A percentile compares a stretch with the other conserved stretches of the same genome.
phyloP scores from a whole-genome alignment of 768 basidiomycete genomes.

The Chalciporus chontae region DNA sequence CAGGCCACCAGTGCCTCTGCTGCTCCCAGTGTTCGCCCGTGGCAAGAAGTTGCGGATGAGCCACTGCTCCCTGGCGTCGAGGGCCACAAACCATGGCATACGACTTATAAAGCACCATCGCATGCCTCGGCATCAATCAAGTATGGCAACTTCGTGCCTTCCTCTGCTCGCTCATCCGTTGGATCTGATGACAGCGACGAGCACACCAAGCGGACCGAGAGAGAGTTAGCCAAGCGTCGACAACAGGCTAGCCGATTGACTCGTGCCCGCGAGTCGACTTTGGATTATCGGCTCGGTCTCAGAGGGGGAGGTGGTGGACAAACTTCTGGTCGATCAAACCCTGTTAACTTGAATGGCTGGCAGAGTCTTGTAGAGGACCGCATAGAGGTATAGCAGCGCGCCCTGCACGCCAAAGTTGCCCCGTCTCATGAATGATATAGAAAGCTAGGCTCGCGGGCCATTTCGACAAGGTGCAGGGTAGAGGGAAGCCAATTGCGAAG shows the following conservation, averaged over 20 bases:
- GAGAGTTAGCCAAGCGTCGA: slow-evolving; percentile 49
- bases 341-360: slow-evolving; percentile 72
- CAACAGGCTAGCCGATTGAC: slow-evolving; percentile 54
- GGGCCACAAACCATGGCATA: slow-evolving; percentile 67
- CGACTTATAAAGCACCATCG: slow-evolving; percentile 59
- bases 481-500: slow-evolving; percentile 48
- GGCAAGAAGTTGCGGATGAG: slow-evolving; percentile 33
- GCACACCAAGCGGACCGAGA: slow-evolving; percentile 39
- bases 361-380: slow-evolving; percentile 69
- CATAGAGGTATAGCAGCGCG: slow-evolving; percentile 59
- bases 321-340: slow-evolving; percentile 40
- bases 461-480: slow-evolving; percentile 71
- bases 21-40: neutral
- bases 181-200: slow-evolving; percentile 32
- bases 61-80: slow-evolving; percentile 53
- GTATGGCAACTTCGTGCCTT: slow-evolving; percentile 42
- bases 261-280: slow-evolving; percentile 63
- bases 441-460: slow-evolving; percentile 63
- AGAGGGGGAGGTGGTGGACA: slow-evolving; percentile 21
- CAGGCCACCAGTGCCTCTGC: neutral
- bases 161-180: slow-evolving; percentile 13
- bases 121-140: slow-evolving; percentile 52
- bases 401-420: neutral
- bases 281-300: slow-evolving; percentile 74
- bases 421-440: slow-evolving; percentile 31